phyloP scores from a whole-genome alignment of 805 yeast genomes.

The Metschnikowia arizonensis region DNA sequence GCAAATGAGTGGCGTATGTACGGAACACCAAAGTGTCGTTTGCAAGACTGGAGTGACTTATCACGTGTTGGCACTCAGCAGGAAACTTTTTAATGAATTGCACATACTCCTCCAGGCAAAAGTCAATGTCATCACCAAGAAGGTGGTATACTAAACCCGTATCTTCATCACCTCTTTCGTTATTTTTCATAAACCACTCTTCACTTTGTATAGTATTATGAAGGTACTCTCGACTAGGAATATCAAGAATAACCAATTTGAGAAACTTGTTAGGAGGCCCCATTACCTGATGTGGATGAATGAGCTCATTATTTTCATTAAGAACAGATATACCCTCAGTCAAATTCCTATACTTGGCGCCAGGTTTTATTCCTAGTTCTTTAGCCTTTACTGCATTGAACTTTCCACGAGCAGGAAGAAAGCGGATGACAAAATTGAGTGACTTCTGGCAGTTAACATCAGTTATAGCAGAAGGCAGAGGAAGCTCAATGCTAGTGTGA shows the following conservation, averaged over 20 bases:
- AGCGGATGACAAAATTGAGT: constrained; percentile 63
- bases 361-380: constrained; percentile 64
- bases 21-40: constrained; percentile 59
- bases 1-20: constrained; percentile 48
- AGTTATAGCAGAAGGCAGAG: constrained; percentile 19
- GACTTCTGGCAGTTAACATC: constrained; percentile 41
- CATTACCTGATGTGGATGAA: constrained; percentile 69
- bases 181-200: constrained; percentile 30
- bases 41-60: constrained; percentile 67
- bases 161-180: constrained; percentile 31
- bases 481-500: constrained; percentile 36
- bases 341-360: constrained; percentile 53
- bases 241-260: constrained; percentile 65
- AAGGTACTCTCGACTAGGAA: constrained; percentile 53
- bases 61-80: constrained; percentile 48
- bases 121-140: constrained; percentile 59
- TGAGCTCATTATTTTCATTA: constrained; percentile 52
- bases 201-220: constrained; percentile 24
- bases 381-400: constrained; percentile 65
- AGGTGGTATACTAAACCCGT: constrained; percentile 68
- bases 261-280: constrained; percentile 56
- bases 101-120: constrained; percentile 38
- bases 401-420: constrained; percentile 69
- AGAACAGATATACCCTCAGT: constrained; percentile 57
- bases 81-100: constrained; percentile 56